Percentiles rank a stretch among this genome's conserved stretches.
Evolutionary conservation across 2,329 filamentous ascomycete species (phyloP).

Genomic region (Apiospora saccharicola): DNA sequence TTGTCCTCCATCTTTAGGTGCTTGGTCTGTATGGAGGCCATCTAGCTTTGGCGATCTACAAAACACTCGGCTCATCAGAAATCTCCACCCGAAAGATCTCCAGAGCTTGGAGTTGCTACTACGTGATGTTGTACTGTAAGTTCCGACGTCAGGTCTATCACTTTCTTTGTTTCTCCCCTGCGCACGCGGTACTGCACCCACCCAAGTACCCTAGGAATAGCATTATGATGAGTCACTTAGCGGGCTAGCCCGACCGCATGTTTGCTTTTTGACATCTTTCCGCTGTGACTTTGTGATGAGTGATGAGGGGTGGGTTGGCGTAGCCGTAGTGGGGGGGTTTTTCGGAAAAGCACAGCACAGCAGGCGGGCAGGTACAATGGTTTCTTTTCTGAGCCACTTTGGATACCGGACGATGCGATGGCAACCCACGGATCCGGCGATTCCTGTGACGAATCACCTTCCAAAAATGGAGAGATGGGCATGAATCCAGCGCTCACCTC

Average conservation of each 20-base stretch:
- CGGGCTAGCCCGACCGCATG: constrained; percentile 13
- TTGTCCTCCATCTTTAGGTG: not conserved
- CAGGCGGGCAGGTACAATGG: not conserved
- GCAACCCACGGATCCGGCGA: not conserved
- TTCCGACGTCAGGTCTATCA: not conserved
- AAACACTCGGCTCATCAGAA: not conserved
- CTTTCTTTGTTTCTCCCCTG: not conserved
- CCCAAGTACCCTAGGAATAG: not conserved
- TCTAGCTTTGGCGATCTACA: constrained; percentile 6
- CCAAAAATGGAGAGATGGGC: not conserved
- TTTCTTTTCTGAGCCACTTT: constrained; percentile 5
- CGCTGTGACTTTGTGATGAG: not conserved
- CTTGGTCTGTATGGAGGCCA: not conserved
- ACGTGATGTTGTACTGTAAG: not conserved
- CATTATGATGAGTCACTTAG: not conserved
- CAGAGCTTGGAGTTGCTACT: not conserved
- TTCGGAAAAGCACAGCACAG: not conserved
- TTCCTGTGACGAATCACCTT: constrained; percentile 4
- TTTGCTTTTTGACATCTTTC: constrained; percentile 11
- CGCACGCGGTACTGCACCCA: not conserved
- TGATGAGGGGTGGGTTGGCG: not conserved
- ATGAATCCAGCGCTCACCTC: not conserved
- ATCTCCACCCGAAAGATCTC: not conserved
- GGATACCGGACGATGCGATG: not conserved
- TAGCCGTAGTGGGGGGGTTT: not conserved